These are phyloP conservation scores for Cytospora piceae DNA, from an alignment of 2,329 filamentous ascomycete species.

Conservation along the genomic window DNA sequence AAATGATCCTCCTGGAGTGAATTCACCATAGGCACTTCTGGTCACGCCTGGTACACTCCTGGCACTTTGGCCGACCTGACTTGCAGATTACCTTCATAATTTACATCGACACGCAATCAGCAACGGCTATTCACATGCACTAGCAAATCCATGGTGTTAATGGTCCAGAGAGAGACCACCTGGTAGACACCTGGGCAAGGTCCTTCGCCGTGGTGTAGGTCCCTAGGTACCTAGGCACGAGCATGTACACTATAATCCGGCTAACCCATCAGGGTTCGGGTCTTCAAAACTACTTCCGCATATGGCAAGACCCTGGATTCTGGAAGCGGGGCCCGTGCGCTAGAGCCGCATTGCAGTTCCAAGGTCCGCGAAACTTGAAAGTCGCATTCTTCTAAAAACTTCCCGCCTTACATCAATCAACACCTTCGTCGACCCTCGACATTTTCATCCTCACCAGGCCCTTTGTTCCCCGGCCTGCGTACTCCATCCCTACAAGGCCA, in stretches of 20 bases:
- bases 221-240: background rate
- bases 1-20: background rate
- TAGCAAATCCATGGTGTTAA: background rate
- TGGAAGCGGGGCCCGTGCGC: conserved; percentile 4
- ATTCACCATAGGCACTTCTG: background rate
- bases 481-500: background rate
- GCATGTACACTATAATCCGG: background rate
- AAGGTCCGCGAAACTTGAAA: conserved; percentile 1
- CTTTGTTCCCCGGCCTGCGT: conserved; percentile 6
- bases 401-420: conserved; percentile 7
- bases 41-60: background rate
- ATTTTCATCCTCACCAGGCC: conserved; percentile 20
- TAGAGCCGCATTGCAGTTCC: conserved; percentile 18
- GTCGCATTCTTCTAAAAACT: conserved; percentile 27
- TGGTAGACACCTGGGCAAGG: too few relatives aligned
- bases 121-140: background rate
- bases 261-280: background rate
- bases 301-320: conserved; percentile 14
- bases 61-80: background rate
- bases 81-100: background rate
- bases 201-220: background rate
- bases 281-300: background rate
- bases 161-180: background rate
- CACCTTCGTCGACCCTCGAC: conserved; percentile 4
- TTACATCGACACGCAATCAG: background rate